phyloP scores from a whole-genome alignment of 2,329 filamentous ascomycete species.

The Xylariaceae sp. region DNA sequence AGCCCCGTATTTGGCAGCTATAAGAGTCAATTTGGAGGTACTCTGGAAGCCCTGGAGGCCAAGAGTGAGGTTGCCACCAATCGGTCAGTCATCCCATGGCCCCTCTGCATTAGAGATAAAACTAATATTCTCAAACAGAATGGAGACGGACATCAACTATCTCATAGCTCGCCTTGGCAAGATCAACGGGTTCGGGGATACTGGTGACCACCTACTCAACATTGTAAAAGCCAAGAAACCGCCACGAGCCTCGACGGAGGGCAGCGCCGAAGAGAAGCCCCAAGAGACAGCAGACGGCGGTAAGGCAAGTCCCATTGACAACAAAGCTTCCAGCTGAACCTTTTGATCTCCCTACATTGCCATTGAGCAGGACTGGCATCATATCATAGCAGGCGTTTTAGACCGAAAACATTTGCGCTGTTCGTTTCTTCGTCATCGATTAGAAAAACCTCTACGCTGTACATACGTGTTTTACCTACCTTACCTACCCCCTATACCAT shows the following conservation, averaged over 20 bases:
- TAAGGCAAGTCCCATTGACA: conserved; percentile 11
- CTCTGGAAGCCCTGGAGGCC: conserved; percentile 60
- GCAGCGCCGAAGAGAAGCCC: conserved; percentile 7
- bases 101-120: neutral
- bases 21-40: conserved; percentile 68
- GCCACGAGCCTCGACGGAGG: conserved; percentile 18
- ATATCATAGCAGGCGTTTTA: conserved; percentile 24
- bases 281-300: conserved; percentile 7
- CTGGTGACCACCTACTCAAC: conserved; percentile 63
- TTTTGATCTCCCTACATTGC: neutral
- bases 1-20: conserved; percentile 77
- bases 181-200: conserved; percentile 71
- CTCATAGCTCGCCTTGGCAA: conserved; percentile 67
- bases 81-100: conserved; percentile 49
- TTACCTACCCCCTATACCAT: neutral
- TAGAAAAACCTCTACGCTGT: neutral
- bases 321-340: conserved; percentile 17
- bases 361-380: conserved; percentile 16
- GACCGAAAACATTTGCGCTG: conserved; percentile 10
- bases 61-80: conserved; percentile 63
- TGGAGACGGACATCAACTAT: conserved; percentile 70
- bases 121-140: conserved; percentile 42
- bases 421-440: neutral
- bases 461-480: neutral
- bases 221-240: conserved; percentile 57